Conservation (phyloP, 2,329 filamentous ascomycete species). For the Cadophora malorum region DNA sequence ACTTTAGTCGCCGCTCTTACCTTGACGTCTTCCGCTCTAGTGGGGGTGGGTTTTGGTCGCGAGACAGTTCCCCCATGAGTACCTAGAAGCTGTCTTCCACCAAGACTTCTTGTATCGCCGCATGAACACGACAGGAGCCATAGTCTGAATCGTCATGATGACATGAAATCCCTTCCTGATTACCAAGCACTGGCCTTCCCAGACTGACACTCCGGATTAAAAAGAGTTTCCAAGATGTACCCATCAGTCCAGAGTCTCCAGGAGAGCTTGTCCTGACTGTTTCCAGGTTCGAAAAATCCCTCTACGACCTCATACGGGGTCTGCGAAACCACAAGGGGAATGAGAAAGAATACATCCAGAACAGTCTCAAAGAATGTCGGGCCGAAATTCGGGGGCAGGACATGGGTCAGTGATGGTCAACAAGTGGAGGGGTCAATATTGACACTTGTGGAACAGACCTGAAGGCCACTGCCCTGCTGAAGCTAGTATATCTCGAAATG, state of each 20-base stretch:
- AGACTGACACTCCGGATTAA: not conserved
- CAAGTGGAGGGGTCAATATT: conserved; percentile 13
- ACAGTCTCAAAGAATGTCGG: conserved; percentile 93
- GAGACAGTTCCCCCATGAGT: not conserved
- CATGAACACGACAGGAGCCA: not conserved
- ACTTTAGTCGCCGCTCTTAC: not conserved
- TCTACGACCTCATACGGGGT: conserved; percentile 98
- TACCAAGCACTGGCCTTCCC: conserved; percentile 9
- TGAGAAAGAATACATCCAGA: conserved; percentile 94
- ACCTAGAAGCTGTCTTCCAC: not conserved
- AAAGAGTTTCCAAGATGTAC: conserved; percentile 17
- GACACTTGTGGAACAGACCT: conserved; percentile 64
- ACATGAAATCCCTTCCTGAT: conserved; percentile 9
- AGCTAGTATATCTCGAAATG: conserved; percentile 98
- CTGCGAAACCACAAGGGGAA: conserved; percentile 94
- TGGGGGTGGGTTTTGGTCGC: conserved; percentile 7
- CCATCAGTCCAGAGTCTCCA: not conserved
- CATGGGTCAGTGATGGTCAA: conserved; percentile 69
- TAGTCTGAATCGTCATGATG: not conserved
- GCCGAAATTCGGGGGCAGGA: conserved; percentile 91
- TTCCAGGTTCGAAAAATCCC: conserved; percentile 94
- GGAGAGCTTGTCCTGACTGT: not conserved
- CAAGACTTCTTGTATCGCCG: not conserved
- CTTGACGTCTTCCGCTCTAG: not conserved
- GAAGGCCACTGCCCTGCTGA: conserved; percentile 94